Conservation (phyloP, 2,329 filamentous ascomycete species). For the Pestalotiopsis sp. region DNA sequence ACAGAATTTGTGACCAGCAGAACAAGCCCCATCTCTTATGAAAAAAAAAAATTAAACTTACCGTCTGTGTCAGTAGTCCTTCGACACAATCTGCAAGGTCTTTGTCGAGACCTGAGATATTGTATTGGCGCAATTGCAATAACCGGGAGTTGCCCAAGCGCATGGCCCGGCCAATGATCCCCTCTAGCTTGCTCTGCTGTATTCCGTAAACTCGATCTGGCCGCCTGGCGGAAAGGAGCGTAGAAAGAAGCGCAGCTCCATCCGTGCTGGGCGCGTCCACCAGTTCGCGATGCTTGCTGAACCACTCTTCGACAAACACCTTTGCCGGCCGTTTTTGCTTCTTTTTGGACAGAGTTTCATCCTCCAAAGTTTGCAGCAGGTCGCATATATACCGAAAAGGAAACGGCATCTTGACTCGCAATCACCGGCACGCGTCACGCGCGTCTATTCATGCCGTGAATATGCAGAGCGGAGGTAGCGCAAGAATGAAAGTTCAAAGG, state of each 20-base stretch:
- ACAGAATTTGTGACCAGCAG: neutral
- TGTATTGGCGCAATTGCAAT: conserved; percentile 65
- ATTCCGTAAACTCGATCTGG: conserved; percentile 79
- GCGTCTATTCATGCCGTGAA: neutral
- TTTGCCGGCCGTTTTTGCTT: conserved; percentile 32
- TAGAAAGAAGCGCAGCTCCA: conserved; percentile 69
- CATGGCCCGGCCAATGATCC: conserved; percentile 69
- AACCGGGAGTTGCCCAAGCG: conserved; percentile 64
- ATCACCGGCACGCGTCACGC: neutral
- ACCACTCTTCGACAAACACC: conserved; percentile 65
- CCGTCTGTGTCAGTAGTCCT: conserved; percentile 63
- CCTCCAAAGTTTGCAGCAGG: conserved; percentile 70
- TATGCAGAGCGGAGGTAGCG: neutral
- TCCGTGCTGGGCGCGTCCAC: conserved; percentile 62
- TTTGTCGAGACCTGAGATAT: conserved; percentile 52
- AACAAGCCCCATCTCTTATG: neutral
- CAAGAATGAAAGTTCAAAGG: neutral
- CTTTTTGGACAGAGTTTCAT: conserved; percentile 34
- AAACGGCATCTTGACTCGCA: conserved; percentile 48
- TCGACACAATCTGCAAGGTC: conserved; percentile 77
- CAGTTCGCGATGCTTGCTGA: conserved; percentile 59
- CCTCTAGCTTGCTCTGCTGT: conserved; percentile 62
- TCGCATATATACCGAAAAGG: conserved; percentile 74
- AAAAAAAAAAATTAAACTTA: conserved; percentile 35
- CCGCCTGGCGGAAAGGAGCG: conserved; percentile 74